Base-by-base conservation (phyloP, 2,329 filamentous ascomycete genomes). In the Cladosporium sp. region DNA sequence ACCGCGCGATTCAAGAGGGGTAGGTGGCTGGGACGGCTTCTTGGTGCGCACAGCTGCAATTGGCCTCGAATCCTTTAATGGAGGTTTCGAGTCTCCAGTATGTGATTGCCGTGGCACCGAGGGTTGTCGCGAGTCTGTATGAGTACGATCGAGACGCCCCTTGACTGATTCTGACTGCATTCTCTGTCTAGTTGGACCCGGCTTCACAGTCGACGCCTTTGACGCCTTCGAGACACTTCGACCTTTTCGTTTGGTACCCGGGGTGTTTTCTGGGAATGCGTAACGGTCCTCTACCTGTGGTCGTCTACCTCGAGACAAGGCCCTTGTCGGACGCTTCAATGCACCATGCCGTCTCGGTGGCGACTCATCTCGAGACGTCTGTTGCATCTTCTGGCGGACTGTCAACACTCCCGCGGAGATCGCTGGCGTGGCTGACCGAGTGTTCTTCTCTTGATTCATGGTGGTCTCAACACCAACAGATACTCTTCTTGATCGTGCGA, bases 121-220 rank as follows among this genome's bases (percentile, higher is more conserved):
- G 8, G 47, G 47, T 17, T 20, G 19, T 14, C 36, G 19, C 14
- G 6, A 28, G 1, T 12, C 19, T 7, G 11, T 3, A 3, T 36
- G 8, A 12, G 12, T 17, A 37, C 17, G 28, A 22, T 37, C 47
- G 4, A 14, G 15, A 17, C 30, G 52, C 9, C 34, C 20, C 22
- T 56, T 56, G 19, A 30, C 36, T 3, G 42, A 49, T 9, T 47
- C 34, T 8, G 54, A 49, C 42, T 56, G 34, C 54, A 56, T 56
- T 17, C 17, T 47, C 17, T 56, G 54, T 28, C 54, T 56, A 5
- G 42, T 28, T 4, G 42, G 8, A 5, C 42, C 42, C 25, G 22
- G 17, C 22, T 28, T 56, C 9, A 28, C 19, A 3, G 19, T 37
- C 6, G 42, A 37, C 17, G 30, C 14, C 14, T 28, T 45, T n/a